phyloP scores from a whole-genome alignment of 768 basidiomycete species.

The Hydnum rufescens region DNA sequence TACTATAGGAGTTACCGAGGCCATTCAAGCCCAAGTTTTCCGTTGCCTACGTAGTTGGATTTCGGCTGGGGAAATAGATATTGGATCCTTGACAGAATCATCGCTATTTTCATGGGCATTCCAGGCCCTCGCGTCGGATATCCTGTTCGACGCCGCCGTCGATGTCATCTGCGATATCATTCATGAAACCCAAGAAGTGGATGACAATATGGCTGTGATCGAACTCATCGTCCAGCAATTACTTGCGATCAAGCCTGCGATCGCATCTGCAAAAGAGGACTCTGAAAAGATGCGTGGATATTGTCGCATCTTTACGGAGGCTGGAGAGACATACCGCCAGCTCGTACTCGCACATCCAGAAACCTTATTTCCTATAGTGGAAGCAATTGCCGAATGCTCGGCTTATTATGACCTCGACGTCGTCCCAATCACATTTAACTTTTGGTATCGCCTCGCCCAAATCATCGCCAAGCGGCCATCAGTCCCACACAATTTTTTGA shows the following conservation, averaged over 20 bases:
- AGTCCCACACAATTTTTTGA: constrained; percentile 56
- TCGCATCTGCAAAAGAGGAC: constrained; percentile 48
- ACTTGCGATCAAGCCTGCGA: constrained; percentile 43
- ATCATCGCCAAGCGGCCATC: constrained; percentile 58
- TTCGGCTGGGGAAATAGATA: constrained; percentile 60
- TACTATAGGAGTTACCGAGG: constrained; percentile 50
- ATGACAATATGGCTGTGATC: constrained; percentile 81
- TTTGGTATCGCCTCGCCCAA: constrained; percentile 96
- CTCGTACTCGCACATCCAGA: constrained; percentile 78
- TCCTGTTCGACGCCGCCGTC: constrained; percentile 84
- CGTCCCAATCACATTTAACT: constrained; percentile 91
- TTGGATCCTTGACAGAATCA: constrained; percentile 41
- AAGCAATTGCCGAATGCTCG: constrained; percentile 84
- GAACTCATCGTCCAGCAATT: constrained; percentile 75
- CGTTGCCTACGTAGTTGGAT: constrained; percentile 77
- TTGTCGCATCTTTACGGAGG: constrained; percentile 88
- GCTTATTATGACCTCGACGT: constrained; percentile 88
- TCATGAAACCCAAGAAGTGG: constrained; percentile 94
- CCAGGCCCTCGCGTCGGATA: constrained; percentile 61
- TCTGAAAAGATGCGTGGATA: constrained; percentile 76
- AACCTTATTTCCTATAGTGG: constrained; percentile 85
- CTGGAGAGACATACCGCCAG: constrained; percentile 86
- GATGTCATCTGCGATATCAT: constrained; percentile 86
- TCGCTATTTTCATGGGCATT: constrained; percentile 72
- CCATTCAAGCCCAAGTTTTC: constrained; percentile 68